Base-by-base conservation (phyloP, 345 rosid species). In the Isatis tinctoria region DNA sequence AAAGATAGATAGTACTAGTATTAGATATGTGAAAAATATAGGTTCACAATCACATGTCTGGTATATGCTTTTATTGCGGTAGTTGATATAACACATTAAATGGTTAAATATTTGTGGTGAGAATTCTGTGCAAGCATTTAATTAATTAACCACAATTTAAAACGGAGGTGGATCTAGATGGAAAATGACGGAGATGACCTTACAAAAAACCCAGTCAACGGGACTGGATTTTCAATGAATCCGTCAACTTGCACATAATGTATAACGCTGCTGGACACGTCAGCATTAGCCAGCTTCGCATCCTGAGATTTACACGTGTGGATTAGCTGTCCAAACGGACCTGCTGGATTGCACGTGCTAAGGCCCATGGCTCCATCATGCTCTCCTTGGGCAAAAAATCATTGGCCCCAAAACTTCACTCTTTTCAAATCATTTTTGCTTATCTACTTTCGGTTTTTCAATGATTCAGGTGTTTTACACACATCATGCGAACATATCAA, bases 41-140 rank as follows among this genome's bases (percentile, higher is more conserved):
- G 7, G 11, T 28, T 69, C 79, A 69, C 70, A 63, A 18, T 69
- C 79, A 69, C 70, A 63, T 76, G 74, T 69, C 58, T 26, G 56
- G 64, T 35, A 36, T 47, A 24, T 35, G 79, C 65, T 76, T 76
- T 76, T 53, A 76, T 7, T 69, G 74, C 10, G 79, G 74, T 76
- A 8, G 79, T 76, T 76, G 70, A 43, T 49, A 24, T 48, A 33
- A 41, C 64, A 30, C 68, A 75, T 51, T 44, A 61, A 56, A 75
- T 47, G 63, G 28, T 41, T 33, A 58, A 16, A 18, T 40, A 43
- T 10, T 11, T 30, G 36, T 14, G 48, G 18, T 47, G 60, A 28
- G 68, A 16, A 33, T 49, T 74, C 63, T 14, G 51, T 61, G 64
- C 27, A 54, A 44, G 62, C 80, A 76, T 76, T 70, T 69, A 69